These are phyloP conservation scores for Mycena belliarum DNA, from an alignment of 768 basidiomycete genomes.

Conservation along the genomic window DNA sequence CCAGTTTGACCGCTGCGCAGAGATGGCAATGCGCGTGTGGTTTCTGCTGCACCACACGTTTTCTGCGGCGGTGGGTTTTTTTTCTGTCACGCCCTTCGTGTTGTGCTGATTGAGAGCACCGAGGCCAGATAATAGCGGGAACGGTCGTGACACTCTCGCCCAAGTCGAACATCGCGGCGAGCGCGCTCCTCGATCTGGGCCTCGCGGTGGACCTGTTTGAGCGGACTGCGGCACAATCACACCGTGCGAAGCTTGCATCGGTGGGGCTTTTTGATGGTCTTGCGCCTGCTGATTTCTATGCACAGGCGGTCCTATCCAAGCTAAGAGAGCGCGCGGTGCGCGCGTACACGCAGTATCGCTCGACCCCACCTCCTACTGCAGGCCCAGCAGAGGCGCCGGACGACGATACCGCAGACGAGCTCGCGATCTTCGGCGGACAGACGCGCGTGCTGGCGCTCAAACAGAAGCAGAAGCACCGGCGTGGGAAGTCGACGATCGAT, in stretches of 20 bases:
- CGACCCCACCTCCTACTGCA: conserved; percentile 7
- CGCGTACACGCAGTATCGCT: conserved; percentile 33
- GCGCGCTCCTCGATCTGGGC: conserved; percentile 51
- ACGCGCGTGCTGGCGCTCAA: conserved; percentile 41
- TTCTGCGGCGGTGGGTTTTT: conserved; percentile 44
- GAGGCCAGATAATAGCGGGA: conserved; percentile 52
- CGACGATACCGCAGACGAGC: conserved; percentile 44
- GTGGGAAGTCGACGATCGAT: conserved; percentile 1
- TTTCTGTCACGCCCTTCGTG: not conserved
- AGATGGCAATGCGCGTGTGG: conserved; percentile 52
- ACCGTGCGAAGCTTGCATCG: conserved; percentile 48
- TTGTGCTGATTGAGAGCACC: not conserved
- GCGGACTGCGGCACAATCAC: conserved; percentile 42
- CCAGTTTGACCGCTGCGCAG: conserved; percentile 48
- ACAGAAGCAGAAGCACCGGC: conserved; percentile 23
- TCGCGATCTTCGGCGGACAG: conserved; percentile 58
- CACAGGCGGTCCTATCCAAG: conserved; percentile 44
- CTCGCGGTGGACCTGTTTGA: conserved; percentile 49
- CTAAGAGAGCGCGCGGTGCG: conserved; percentile 47
- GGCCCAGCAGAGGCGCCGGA: conserved; percentile 10
- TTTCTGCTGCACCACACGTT: conserved; percentile 53
- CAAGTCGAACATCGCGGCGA: conserved; percentile 47
- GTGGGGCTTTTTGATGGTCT: conserved; percentile 28
- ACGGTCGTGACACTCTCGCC: conserved; percentile 62
- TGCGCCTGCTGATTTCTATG: not conserved